phyloP scores from a whole-genome alignment of 192 early-diverging fungal species.

The Fimicolochytrium jonesii region DNA sequence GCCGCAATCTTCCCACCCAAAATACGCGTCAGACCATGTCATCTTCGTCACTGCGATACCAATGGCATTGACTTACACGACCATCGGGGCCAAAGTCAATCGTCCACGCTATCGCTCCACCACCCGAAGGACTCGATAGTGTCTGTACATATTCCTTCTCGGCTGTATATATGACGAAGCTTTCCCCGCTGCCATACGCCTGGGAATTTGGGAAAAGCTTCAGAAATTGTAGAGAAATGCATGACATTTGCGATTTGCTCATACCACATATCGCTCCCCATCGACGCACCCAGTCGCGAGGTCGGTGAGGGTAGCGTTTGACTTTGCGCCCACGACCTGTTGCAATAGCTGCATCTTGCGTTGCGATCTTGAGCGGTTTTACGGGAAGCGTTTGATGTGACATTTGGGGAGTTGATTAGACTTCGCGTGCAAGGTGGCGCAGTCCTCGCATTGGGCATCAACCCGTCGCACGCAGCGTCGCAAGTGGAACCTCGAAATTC shows the following conservation, averaged over 20 bases:
- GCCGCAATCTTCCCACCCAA: constrained; percentile 9
- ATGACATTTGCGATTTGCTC: no score
- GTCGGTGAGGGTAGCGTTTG: background rate
- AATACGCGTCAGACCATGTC: no score
- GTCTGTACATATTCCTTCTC: constrained; percentile 3
- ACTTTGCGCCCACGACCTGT: constrained; percentile 19
- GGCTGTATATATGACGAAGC: constrained; percentile 16
- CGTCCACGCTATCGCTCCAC: background rate
- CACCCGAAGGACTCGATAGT: constrained; percentile 4
- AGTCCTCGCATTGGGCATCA: no score
- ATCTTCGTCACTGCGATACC: background rate
- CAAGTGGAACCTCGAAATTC: no score
- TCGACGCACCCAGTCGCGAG: background rate
- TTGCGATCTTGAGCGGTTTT: no score
- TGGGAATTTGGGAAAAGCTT: background rate
- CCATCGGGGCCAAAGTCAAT: background rate
- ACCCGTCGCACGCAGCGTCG: no score
- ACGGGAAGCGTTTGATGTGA: no score
- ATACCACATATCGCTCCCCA: constrained; percentile 15
- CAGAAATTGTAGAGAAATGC: background rate
- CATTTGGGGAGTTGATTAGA: no score
- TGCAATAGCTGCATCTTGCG: constrained; percentile 21
- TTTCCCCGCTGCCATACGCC: constrained; percentile 16
- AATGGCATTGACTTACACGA: background rate
- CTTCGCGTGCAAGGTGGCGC: no score